phyloP scores from a whole-genome alignment of 2,329 filamentous ascomycete species.

The Aplosporella prunicola region DNA sequence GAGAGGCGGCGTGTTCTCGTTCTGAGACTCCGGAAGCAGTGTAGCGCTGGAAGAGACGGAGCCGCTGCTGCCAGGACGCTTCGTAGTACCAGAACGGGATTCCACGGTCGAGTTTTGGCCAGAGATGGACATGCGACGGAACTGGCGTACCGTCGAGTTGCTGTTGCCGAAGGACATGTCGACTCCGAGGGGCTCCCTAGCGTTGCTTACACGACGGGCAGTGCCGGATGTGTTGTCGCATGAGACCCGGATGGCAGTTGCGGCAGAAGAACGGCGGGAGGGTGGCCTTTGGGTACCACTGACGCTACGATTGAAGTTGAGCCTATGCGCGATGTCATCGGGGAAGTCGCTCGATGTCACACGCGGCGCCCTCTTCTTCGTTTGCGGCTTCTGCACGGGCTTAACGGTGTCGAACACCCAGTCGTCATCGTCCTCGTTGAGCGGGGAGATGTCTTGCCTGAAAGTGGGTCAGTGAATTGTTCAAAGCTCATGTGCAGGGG shows the following conservation, averaged over 20 bases:
- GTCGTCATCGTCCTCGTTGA: conserved; percentile 60
- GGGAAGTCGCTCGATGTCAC: conserved; percentile 32
- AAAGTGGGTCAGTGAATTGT: conserved; percentile 4
- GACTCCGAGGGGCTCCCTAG: conserved; percentile 70
- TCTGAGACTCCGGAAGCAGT: conserved; percentile 9
- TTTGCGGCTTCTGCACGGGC: conserved; percentile 44
- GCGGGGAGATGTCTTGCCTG: conserved; percentile 54
- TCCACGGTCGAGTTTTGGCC: conserved; percentile 9
- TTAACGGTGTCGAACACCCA: conserved; percentile 97
- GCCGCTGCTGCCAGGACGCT: too few relatives aligned
- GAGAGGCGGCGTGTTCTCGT: conserved; percentile 57
- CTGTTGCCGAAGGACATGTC: conserved; percentile 92
- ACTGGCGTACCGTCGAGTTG: conserved; percentile 83
- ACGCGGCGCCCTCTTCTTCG: conserved; percentile 35
- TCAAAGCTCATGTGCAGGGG: too few relatives aligned
- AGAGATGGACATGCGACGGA: conserved; percentile 74
- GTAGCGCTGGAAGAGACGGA: conserved; percentile 8
- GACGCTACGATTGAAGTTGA: conserved; percentile 27
- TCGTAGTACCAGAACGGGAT: conserved; percentile 1
- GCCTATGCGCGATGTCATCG: conserved; percentile 29
- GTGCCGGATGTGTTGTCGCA: conserved; percentile 33
- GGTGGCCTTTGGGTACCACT: conserved; percentile 21
- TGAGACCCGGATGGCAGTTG: conserved; percentile 28
- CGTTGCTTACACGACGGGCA: conserved; percentile 34
- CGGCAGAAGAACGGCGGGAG: conserved; percentile 29